Evolutionary conservation across 495 filamentous ascomycete species (phyloP), one percentile per base, ranked within the genome.

Genomic region (Trichocladium uniseriatum): DNA sequence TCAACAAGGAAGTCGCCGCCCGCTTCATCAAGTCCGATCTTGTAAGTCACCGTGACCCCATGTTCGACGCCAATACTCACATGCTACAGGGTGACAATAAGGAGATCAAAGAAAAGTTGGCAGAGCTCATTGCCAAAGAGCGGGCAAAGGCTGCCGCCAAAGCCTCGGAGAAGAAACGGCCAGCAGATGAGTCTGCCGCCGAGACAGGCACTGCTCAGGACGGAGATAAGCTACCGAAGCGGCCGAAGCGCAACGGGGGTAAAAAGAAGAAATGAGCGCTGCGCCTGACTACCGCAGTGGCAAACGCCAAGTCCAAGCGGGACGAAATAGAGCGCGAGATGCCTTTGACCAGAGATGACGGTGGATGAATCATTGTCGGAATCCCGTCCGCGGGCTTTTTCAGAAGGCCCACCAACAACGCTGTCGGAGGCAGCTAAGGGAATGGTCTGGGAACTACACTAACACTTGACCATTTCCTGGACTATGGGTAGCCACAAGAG

Each of bases 21-120:
- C 76, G 92, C 47, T 87, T 98, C 52, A 80, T 98, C 50, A 84
- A 79, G 58, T 75, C 85, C 51, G 87, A 82, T 50, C 68, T 97
- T 56, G 86, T 84, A 68, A 55, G 72, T 71, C 14, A 14, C 45
- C 34, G 15, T 7, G 21, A 14, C 22, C 39, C 3, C 16, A 28
- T 21, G 3, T 2, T 10, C 5, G 6, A 32, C 5, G 6, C 28
- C 45, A n/a, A 20, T 38, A 15, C 49, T 61, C 16, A 63, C 52
- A 20, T 15, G 9, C 2, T 13, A 43, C 42, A 73, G 54, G 59
- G 59, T 48, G 68, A 71, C 29, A 59, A 71, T 45, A 65, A 64
- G 24, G 49, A 60, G 5, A 54, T 75, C 29, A 69, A 64, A 20
- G 58, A 53, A 4, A 67, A 69, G 49, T 51, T 76, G 34, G 59